Evolutionary conservation across 768 basidiomycete genomes (phyloP), one percentile per base, ranked within the genome.

Genomic region (Daedaleopsis sinensis): DNA sequence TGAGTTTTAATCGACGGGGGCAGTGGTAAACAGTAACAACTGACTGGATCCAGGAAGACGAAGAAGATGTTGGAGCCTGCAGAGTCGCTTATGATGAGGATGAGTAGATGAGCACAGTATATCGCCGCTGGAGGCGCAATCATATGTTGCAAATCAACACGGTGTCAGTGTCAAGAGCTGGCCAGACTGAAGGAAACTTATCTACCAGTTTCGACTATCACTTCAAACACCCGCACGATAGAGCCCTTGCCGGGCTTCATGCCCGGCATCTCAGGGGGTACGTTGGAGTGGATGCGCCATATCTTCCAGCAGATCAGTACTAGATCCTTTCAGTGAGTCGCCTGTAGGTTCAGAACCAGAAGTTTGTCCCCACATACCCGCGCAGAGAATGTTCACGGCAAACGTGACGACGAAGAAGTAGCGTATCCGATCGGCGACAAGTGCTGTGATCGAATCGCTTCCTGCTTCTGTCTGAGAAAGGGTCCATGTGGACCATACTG

Each of bases 151-250:
- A 10, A 5, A 46, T 46, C 12, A n/a, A 27, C 9, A 9, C 12
- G n/a, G 3, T 36, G 49, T 16, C 24, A 18, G 37, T 32, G 7
- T 3, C 27, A 7, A 7, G 27, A 32, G 27, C n/a, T n/a, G n/a
- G n/a, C n/a, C 27, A 32, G 27, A 7, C 27, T 32, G 7, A 32
- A 32, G 7, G 27, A 32, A 32, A 7, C 7, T 3, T 32, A 37
- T 18, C 19, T n/a, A 52, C 52, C 52, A 12, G 52, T 36, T 32
- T 52, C 52, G 52, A 52, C 37, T 12, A 52, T 35, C 15, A 52
- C 35, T 18, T 52, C 35, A 18, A 52, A 35, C 1, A 37, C 35
- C 3, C 44, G 44, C 9, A 6, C 21, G 16, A 11, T 52, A n/a
- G 52, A 35, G 27, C 27, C 7, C 7, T 32, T 32, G 16, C 35